Conservation (phyloP, 2,329 filamentous ascomycete species). For the Penicillium brasilianum region DNA sequence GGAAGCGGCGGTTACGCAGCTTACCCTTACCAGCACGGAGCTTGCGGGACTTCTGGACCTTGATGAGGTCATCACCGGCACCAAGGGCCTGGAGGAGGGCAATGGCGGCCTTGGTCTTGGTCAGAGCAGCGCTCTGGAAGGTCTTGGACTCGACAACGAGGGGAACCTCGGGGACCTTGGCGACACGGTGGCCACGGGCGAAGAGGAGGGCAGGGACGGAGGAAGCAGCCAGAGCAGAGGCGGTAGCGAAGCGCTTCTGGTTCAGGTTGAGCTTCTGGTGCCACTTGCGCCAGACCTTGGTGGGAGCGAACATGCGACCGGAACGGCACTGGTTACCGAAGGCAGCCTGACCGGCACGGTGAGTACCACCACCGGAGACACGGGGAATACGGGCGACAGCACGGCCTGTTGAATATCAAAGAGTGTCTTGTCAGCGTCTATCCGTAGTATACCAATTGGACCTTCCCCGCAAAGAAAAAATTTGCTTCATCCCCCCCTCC, state of each 20-base stretch:
- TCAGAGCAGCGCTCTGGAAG: conserved; percentile 77
- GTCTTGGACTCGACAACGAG: conserved; percentile 91
- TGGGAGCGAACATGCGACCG: conserved; percentile 99
- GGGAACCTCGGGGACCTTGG: conserved; percentile 90
- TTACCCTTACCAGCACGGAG: conserved; percentile 98
- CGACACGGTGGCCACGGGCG: conserved; percentile 96
- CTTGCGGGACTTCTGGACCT: conserved; percentile 97
- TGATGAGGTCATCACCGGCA: conserved; percentile 87
- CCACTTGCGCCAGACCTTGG: conserved; percentile 99
- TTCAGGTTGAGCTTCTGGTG: conserved; percentile 99
- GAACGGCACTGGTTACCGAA: conserved; percentile 99
- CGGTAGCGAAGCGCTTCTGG: conserved; percentile 98
- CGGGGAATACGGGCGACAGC: conserved; percentile 99
- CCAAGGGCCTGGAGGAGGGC: conserved; percentile 88
- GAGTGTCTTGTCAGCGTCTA: conserved; percentile 17
- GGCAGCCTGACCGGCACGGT: conserved; percentile 99
- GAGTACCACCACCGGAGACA: conserved; percentile 99
- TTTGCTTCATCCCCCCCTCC: neutral
- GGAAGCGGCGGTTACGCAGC: conserved; percentile 93
- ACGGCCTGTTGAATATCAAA: conserved; percentile 67
- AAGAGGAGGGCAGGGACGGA: conserved; percentile 92
- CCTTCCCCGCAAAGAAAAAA: neutral
- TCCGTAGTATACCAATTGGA: neutral
- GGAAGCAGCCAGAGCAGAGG: conserved; percentile 95
- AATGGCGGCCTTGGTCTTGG: conserved; percentile 88